Base-by-base conservation (phyloP, 176 grass and related monocot genomes). In the Alopecurus myosuroides region DNA sequence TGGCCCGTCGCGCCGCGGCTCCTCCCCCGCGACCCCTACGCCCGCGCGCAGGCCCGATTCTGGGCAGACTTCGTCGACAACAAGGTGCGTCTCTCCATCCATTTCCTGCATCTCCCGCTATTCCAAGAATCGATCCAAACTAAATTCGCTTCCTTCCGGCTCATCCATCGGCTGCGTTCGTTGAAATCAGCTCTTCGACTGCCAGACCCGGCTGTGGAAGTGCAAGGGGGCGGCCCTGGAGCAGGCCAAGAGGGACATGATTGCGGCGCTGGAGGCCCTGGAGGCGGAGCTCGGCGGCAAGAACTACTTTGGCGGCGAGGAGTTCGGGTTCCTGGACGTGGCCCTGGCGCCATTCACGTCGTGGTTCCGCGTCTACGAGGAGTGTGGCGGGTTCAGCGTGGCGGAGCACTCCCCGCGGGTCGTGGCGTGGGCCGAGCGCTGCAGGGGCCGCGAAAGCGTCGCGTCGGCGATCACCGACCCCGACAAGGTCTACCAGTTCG, bases 41-140 rank as follows among this genome's bases (percentile, higher is more conserved):
- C 48, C 33, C 82, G 85, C 25, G 81, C 85, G 52, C 76, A 85
- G 29, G 82, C 85, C 11, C 45, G 89, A 1, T 91, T 91, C 76
- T 91, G 89, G 89, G 89, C 85, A 6, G 89, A 88, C 78, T 85
- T 81, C 42, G 8, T 81, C 26, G 85, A 88, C 64, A 92, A 81
- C 45, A 92, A 89, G 86, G 83, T 92, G 53, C 52, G 46, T 49
- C 50, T 22, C 22, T 56, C 22, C n/a, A 25, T 55, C 50, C 6
- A 23, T 56, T 42, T 11, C 9, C 40, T 42, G 11, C 8, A 42
- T 11, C 9, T 44, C 41, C 41, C 10, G 41, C 41, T 12, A 57
- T 57, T 26, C 55, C 55, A 26, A 23, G 55, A 12, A 12, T 58
- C 22, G 23, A 58, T 9, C 10, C 23, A 12, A 26, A 58, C 55